phyloP scores from a whole-genome alignment of 2,329 filamentous ascomycete genomes.

The Bipolaris sorokiniana region DNA sequence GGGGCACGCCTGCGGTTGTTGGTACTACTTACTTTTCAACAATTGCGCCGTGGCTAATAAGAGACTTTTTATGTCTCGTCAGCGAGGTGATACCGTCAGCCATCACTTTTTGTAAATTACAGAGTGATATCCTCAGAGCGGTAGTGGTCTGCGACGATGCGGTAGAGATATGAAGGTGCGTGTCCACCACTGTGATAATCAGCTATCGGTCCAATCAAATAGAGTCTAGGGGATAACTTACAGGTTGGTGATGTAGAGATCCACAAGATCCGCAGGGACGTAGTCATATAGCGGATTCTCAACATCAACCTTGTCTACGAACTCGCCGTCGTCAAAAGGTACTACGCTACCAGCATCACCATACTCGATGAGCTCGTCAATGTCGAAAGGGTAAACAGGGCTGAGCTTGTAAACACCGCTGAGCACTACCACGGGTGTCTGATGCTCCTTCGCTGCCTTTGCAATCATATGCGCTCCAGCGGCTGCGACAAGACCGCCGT shows the following conservation, averaged over 20 bases:
- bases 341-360: slow-evolving; percentile 80
- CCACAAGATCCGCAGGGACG: slow-evolving; percentile 75
- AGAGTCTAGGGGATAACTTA: slow-evolving; percentile 54
- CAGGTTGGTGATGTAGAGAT: slow-evolving; percentile 86
- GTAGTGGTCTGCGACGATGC: slow-evolving; percentile 77
- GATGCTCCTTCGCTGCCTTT: slow-evolving; percentile 80
- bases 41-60: background rate
- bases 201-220: slow-evolving; percentile 6
- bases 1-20: no score
- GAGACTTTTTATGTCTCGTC: background rate
- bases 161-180: slow-evolving; percentile 73
- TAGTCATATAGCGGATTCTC: slow-evolving; percentile 83
- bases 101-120: slow-evolving; percentile 20
- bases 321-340: slow-evolving; percentile 76
- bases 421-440: slow-evolving; percentile 85
- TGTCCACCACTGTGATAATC: slow-evolving; percentile 63
- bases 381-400: slow-evolving; percentile 84
- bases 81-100: slow-evolving; percentile 8
- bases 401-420: slow-evolving; percentile 93
- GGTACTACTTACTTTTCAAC: no score
- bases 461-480: slow-evolving; percentile 85
- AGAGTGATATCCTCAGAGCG: slow-evolving; percentile 72
- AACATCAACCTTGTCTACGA: slow-evolving; percentile 79
- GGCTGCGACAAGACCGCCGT: slow-evolving; percentile 83
- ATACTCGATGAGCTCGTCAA: slow-evolving; percentile 82